These are phyloP conservation scores for Neonectria ditissima DNA, from an alignment of 2,329 filamentous ascomycete species.

Conservation along the genomic window DNA sequence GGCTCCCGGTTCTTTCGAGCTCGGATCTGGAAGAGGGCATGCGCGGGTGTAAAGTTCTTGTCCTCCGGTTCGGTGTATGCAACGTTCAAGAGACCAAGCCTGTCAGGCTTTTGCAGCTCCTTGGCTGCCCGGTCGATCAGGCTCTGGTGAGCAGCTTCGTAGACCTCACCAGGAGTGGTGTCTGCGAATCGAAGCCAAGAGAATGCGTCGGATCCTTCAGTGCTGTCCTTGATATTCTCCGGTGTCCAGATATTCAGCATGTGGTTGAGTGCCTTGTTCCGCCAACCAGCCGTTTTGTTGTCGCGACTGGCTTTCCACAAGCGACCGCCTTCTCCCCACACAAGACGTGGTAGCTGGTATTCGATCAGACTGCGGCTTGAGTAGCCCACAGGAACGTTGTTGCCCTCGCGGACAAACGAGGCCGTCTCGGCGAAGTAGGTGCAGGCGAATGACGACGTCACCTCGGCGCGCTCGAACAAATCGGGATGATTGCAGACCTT, in stretches of 20 bases:
- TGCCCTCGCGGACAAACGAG: constrained; percentile 92
- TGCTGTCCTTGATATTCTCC: constrained; percentile 77
- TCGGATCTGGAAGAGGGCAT: constrained; percentile 85
- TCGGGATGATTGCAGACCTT: constrained; percentile 99
- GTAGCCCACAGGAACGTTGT: constrained; percentile 82
- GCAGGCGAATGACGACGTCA: constrained; percentile 84
- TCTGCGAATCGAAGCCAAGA: constrained; percentile 93
- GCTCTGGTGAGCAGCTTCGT: constrained; percentile 74
- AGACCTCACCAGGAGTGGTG: constrained; percentile 78
- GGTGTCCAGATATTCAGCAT: constrained; percentile 93
- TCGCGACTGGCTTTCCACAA: constrained; percentile 78
- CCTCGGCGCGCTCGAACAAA: constrained; percentile 94
- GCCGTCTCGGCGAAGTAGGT: constrained; percentile 94
- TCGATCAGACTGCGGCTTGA: constrained; percentile 89
- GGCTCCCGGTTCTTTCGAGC: constrained; percentile 75
- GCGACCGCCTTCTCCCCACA: constrained; percentile 86
- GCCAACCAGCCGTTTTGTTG: constrained; percentile 83
- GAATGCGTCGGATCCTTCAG: constrained; percentile 74
- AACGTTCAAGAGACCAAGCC: constrained; percentile 74
- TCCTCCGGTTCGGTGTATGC: constrained; percentile 76
- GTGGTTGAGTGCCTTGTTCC: constrained; percentile 79
- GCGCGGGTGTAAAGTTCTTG: constrained; percentile 73
- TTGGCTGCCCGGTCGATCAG: constrained; percentile 80
- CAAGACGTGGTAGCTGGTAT: constrained; percentile 81
- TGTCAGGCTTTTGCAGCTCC: constrained; percentile 65